Evolutionary conservation across 345 rosid genomes (phyloP).

Genomic region (Populus simonii): DNA sequence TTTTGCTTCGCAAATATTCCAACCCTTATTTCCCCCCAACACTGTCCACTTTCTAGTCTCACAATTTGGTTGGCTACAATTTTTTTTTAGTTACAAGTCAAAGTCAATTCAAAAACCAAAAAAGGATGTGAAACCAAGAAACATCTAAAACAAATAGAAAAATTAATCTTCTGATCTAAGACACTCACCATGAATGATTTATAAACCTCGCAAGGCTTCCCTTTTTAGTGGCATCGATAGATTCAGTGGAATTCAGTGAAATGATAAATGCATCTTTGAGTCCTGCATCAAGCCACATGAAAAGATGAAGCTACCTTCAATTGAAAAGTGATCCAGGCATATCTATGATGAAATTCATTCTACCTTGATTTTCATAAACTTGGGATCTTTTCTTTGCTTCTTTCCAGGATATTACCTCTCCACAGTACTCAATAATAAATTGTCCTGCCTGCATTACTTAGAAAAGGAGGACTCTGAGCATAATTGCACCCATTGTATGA

Average conservation of each 20-base stretch:
- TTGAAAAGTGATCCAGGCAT: background rate
- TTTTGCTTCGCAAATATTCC: slow-evolving; percentile 91
- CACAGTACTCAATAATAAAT: slow-evolving; percentile 91
- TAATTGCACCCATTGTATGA: background rate
- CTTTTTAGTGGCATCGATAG: slow-evolving; percentile 87
- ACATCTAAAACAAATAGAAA: background rate
- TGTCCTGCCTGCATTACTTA: slow-evolving; percentile 61
- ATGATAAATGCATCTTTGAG: slow-evolving; percentile 89
- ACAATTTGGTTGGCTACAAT: slow-evolving; percentile 81
- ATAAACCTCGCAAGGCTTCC: slow-evolving; percentile 96
- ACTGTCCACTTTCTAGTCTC: slow-evolving; percentile 98
- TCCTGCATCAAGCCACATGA: slow-evolving; percentile 48
- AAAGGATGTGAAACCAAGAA: background rate
- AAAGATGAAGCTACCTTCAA: slow-evolving; percentile 1
- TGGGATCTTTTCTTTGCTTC: slow-evolving; percentile 88
- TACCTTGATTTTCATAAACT: slow-evolving; percentile 71
- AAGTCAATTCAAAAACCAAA: slow-evolving; percentile 19
- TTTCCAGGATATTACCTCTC: slow-evolving; percentile 95
- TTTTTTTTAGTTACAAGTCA: background rate
- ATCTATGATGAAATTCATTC: slow-evolving; percentile 8
- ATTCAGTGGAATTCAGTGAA: slow-evolving; percentile 73
- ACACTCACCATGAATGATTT: slow-evolving; percentile 91
- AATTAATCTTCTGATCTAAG: slow-evolving; percentile 8
- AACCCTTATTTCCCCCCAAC: slow-evolving; percentile 82
- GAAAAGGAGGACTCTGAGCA: background rate